Evolutionary conservation across 805 yeast species (phyloP), one percentile per base, ranked within the genome.

Genomic region (Barnettozyma salicaria): DNA sequence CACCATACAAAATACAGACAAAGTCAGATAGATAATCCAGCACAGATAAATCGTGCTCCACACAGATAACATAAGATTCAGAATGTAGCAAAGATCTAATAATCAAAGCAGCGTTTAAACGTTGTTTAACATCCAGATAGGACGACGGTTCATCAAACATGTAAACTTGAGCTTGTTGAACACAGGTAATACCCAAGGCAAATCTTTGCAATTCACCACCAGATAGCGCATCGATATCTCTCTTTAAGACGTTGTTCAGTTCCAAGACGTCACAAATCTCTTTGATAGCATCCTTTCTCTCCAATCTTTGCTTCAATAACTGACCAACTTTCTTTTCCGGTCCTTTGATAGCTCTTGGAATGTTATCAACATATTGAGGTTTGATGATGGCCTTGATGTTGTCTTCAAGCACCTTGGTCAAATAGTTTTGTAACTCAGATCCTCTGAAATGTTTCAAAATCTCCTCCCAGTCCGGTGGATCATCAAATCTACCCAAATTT

Each of bases 91-190:
- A 68, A 14, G 92, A 79, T 66, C 99, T 81, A 53, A 92, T 92
- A 58, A 87, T 82, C 62, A 78, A 79, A 41, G 98, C 99, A 40
- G 99, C 98, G 55, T 92, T 84, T 64, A 92, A 76, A 78, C 98
- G 90, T 68, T 92, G 98, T 67, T 92, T 92, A 49, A 92, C 97
- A 74, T 92, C 98, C 63, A 92, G 70, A 67, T 92, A 92, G 9
- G 98, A 92, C 14, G 97, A 89, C 32, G 98, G 98, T 70, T 92
- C 98, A 67, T 92, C 98, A 64, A 92, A 92, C 98, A 92, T 92
- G 68, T 92, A 92, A 30, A 92, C 97, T 52, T 87, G 84, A 40
- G 97, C 97, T 22, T 68, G 70, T 67, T 90, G 97, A 32, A 89
- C 88, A 72, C 96, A 86, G 12, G 97, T 85, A 88, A 92, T 82